Evolutionary conservation across 257 asterid species (phyloP).

Genomic region (Salvia splendens): DNA sequence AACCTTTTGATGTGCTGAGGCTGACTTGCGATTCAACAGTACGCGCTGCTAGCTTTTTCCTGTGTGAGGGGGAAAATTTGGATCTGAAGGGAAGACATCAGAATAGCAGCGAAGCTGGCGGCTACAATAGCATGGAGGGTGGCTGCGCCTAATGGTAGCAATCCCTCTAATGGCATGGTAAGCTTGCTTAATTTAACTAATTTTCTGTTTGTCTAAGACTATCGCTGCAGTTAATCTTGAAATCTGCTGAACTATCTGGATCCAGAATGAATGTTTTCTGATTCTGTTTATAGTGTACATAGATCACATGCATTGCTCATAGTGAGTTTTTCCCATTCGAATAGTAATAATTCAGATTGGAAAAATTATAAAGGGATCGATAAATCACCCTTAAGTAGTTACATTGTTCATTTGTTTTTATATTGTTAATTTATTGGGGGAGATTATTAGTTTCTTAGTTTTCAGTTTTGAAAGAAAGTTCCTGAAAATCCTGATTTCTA

Average conservation of each 20-base stretch:
- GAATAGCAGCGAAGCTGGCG: conserved; percentile 68
- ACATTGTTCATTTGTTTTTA: conserved; percentile 10
- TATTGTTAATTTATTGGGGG: conserved; percentile 6
- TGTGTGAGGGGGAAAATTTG: conserved; percentile 31
- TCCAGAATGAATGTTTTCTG: conserved; percentile 11
- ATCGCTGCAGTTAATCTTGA: conserved; percentile 3
- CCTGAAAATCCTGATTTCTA: not conserved
- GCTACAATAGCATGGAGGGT: conserved; percentile 77
- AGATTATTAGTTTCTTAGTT: conserved; percentile 12
- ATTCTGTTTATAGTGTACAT: not conserved
- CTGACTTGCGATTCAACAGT: conserved; percentile 45
- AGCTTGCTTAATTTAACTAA: conserved; percentile 4
- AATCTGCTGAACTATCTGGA: conserved; percentile 22
- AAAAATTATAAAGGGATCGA: conserved; percentile 1
- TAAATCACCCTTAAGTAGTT: conserved; percentile 10
- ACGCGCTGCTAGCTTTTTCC: conserved; percentile 34
- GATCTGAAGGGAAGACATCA: conserved; percentile 61
- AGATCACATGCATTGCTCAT: conserved; percentile 22
- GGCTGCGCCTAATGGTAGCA: conserved; percentile 72
- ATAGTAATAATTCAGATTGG: not conserved
- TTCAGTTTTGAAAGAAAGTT: conserved; percentile 1
- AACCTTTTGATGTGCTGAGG: conserved; percentile 34
- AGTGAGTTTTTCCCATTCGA: not conserved
- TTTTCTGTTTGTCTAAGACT: not conserved
- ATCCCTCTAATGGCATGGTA: conserved; percentile 72